Conservation (phyloP, 2,329 filamentous ascomycete species). For the Harringtonia aguacate region DNA sequence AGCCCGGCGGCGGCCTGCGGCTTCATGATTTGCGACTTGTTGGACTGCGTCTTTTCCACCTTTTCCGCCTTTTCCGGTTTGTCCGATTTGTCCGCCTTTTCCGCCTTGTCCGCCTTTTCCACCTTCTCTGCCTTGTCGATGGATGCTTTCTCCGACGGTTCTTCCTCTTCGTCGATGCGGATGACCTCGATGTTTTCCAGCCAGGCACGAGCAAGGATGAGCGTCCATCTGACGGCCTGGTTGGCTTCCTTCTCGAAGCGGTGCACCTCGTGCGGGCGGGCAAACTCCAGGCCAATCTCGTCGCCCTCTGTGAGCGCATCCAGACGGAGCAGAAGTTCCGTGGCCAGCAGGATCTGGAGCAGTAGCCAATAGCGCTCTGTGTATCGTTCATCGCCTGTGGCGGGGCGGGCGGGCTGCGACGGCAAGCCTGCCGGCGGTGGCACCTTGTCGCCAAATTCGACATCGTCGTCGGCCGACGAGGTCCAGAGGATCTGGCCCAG, state of each 20-base stretch:
- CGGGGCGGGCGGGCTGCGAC: conserved; percentile 39
- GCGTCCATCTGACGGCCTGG: conserved; percentile 54
- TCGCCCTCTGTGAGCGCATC: conserved; percentile 53
- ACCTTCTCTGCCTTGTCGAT: too few species aligned
- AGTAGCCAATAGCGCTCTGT: conserved; percentile 59
- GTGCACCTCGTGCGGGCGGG: conserved; percentile 45
- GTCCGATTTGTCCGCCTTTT: neutral
- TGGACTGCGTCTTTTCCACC: too few species aligned
- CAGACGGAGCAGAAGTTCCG: conserved; percentile 53
- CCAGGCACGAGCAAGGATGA: conserved; percentile 54
- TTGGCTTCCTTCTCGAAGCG: conserved; percentile 53
- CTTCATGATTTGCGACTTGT: too few species aligned
- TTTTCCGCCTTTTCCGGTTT: too few species aligned
- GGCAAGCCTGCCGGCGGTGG: conserved; percentile 24
- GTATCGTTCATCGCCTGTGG: conserved; percentile 39
- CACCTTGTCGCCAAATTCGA: conserved; percentile 18
- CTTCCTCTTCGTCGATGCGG: conserved; percentile 5
- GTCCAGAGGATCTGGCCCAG: conserved; percentile 64
- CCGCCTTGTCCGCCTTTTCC: neutral
- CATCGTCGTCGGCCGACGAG: conserved; percentile 9
- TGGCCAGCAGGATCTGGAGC: conserved; percentile 53
- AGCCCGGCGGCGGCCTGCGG: neutral
- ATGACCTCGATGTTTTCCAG: conserved; percentile 54
- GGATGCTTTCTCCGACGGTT: neutral
- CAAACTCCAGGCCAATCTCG: conserved; percentile 39